Evolutionary conservation across 2,329 filamentous ascomycete species (phyloP).

Genomic region (Teratosphaeria pseudoeucalypti): DNA sequence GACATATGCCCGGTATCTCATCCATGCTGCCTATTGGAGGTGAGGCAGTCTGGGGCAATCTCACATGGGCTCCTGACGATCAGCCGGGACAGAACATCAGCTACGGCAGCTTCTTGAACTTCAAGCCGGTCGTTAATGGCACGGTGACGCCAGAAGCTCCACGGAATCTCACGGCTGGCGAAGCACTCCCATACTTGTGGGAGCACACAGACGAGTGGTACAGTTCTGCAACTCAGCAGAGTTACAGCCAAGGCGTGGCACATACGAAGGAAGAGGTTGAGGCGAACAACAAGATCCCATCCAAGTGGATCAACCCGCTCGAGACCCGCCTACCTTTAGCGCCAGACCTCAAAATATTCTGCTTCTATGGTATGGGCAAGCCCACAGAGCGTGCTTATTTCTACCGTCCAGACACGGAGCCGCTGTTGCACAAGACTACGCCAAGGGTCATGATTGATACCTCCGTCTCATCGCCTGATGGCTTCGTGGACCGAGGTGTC

Average conservation of each 20-base stretch:
- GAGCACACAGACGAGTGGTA: conserved; percentile 81
- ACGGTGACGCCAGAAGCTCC: conserved; percentile 43
- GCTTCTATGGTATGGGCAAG: conserved; percentile 94
- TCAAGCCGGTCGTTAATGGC: conserved; percentile 46
- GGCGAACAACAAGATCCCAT: conserved; percentile 40
- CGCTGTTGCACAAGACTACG: conserved; percentile 52
- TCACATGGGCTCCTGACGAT: conserved; percentile 82
- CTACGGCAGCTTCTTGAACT: conserved; percentile 77
- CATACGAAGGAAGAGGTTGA: conserved; percentile 71
- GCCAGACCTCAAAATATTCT: conserved; percentile 86
- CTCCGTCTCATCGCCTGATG: conserved; percentile 55
- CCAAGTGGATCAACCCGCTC: conserved; percentile 90
- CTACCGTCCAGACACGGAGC: conserved; percentile 63
- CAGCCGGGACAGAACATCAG: conserved; percentile 58
- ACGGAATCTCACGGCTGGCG: conserved; percentile 66
- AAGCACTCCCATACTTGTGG: conserved; percentile 69
- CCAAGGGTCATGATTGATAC: conserved; percentile 52
- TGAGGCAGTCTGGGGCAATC: conserved; percentile 87
- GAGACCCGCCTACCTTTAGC: conserved; percentile 80
- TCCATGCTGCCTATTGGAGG: conserved; percentile 95
- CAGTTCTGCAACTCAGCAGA: conserved; percentile 55
- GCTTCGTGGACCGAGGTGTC: conserved; percentile 69
- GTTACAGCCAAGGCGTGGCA: conserved; percentile 84
- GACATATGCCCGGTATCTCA: conserved; percentile 91
- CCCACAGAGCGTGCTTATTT: conserved; percentile 88